Base-by-base conservation (phyloP, 1,284 basidiomycete genomes). In the Lentinus polychrous region DNA sequence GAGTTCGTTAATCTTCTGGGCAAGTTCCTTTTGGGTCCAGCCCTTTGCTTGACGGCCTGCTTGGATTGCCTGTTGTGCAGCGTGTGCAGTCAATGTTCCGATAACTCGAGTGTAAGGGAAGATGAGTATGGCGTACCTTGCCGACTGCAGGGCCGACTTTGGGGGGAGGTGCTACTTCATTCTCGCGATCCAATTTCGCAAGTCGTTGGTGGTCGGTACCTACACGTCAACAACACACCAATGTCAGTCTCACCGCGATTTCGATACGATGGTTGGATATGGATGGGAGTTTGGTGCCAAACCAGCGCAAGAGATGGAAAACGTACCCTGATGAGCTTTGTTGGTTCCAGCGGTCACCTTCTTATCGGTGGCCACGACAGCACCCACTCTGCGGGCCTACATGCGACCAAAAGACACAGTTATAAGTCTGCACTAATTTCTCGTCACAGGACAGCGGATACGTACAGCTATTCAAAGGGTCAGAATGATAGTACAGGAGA, bases 91-190 rank as follows among this genome's bases (percentile, higher is more conserved):
- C 18, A 37, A 7, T n/a, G 35, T 7, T 14, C 14, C 35, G 35
- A 18, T 14, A 18, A 34, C 14, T 37, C 18, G 14, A 18, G 18
- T 37, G 5, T 15, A 44, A 23, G 42, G 42, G 41, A n/a, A n/a
- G 45, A 39, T 14, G 11, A 41, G n/a, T 14, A 8, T 12, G 43
- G 42, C 78, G 45, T 57, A 88, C 89, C 68, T 88, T 89, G 58
- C 92, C 93, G 50, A 94, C 90, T 34, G 75, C 76, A 27, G 84
- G 75, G 2, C 77, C 72, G 56, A 99, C 75, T 69, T 94, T 96
- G 55, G 87, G 65, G 39, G 95, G 96, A 7, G 96, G 94, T 8
- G 94, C 91, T 18, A 97, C 94, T 61, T 97, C 95, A 69, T 98
- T 96, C 60, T 96, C 91, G 49, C 90, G 82, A 69, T 94, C 94